Conservation (phyloP, 2,329 filamentous ascomycete species). For the Sarocladium strictum region DNA sequence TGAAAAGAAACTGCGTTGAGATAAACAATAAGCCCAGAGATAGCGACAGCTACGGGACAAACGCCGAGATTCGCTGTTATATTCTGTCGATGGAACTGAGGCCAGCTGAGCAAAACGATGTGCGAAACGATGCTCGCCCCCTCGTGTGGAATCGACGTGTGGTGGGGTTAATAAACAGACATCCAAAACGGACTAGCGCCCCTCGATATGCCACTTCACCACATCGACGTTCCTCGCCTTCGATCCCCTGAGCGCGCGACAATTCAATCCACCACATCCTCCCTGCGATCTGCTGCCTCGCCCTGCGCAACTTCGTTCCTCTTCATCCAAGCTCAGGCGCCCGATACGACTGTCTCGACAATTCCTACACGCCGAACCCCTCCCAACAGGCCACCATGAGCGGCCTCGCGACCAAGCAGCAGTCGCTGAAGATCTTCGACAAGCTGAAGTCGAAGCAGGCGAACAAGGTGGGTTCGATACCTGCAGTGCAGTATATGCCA, state of each 20-base stretch:
- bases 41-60: too few relatives aligned
- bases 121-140: too few relatives aligned
- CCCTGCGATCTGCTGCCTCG: conserved; percentile 1
- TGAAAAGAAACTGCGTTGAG: too few relatives aligned
- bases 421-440: conserved; percentile 96
- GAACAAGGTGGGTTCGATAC: conserved; percentile 73
- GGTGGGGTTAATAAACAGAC: conserved; percentile 19
- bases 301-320: background rate
- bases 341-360: background rate
- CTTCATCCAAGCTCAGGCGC: background rate
- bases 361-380: too few relatives aligned
- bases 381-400: conserved; percentile 49
- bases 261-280: conserved; percentile 13
- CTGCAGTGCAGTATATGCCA: background rate
- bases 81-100: too few relatives aligned
- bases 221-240: conserved; percentile 23
- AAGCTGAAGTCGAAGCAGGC: conserved; percentile 91
- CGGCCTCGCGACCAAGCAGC: conserved; percentile 76
- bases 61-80: too few relatives aligned
- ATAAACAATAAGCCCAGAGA: too few relatives aligned
- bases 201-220: conserved; percentile 37
- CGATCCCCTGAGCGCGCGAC: conserved; percentile 28
- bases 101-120: too few relatives aligned
- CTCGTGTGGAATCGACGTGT: conserved; percentile 26
- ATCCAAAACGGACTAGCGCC: conserved; percentile 28